A percentile compares a stretch with the other conserved stretches of the same genome.
Conservation (phyloP, 2,329 filamentous ascomycete species). For the Verticillium nubilum region DNA sequence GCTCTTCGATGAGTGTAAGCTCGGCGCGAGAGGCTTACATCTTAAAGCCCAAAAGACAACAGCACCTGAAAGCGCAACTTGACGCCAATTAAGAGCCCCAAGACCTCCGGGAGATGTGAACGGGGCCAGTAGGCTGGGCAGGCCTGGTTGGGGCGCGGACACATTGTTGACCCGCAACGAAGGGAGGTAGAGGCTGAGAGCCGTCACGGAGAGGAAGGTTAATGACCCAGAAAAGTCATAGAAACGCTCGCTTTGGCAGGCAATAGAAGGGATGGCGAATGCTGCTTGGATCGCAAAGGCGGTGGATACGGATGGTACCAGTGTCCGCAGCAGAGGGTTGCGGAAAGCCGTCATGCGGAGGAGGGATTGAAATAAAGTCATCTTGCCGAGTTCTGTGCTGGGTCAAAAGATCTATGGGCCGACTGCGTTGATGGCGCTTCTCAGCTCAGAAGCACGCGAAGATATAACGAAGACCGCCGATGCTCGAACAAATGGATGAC, state of each 20-base stretch:
- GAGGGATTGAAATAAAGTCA: constrained; percentile 36
- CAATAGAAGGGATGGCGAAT: constrained; percentile 57
- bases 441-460: no score
- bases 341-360: constrained; percentile 57
- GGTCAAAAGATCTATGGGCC: no score
- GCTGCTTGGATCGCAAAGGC: constrained; percentile 59
- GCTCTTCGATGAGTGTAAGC: not conserved
- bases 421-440: no score
- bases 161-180: constrained; percentile 49
- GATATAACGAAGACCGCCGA: no score
- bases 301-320: constrained; percentile 56
- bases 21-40: constrained; percentile 33
- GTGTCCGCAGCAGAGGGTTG: constrained; percentile 55
- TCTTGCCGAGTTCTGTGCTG: constrained; percentile 12
- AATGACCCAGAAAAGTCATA: constrained; percentile 63
- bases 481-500: not conserved
- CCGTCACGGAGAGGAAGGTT: constrained; percentile 61
- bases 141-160: constrained; percentile 32
- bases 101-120: constrained; percentile 35
- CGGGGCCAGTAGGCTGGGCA: constrained; percentile 39
- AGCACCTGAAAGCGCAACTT: constrained; percentile 32
- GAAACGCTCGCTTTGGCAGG: constrained; percentile 57
- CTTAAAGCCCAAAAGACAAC: constrained; percentile 54
- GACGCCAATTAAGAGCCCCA: constrained; percentile 54
- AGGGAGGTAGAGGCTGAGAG: constrained; percentile 56